A percentile compares a stretch with the other conserved stretches of the same genome.
These are phyloP conservation scores for Remersonia thermophila DNA, from an alignment of 2,329 filamentous ascomycete species.

Conservation along the genomic window DNA sequence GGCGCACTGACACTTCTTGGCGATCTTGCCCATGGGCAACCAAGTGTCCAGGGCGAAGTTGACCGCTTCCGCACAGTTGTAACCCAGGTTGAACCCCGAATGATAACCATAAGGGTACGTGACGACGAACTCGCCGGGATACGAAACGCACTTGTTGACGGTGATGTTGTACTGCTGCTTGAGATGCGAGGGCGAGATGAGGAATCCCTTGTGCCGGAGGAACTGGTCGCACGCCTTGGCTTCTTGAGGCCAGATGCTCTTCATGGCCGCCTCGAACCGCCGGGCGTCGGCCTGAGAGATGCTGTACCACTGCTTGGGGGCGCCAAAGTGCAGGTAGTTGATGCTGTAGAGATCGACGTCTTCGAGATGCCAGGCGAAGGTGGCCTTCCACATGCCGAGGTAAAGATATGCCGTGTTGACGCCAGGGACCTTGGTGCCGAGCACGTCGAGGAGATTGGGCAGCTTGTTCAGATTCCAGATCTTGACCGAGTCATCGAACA, in stretches of 20 bases:
- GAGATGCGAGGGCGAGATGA: constrained; percentile 83
- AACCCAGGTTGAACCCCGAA: constrained; percentile 93
- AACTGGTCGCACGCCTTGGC: constrained; percentile 95
- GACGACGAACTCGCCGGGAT: constrained; percentile 95
- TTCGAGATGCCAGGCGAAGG: constrained; percentile 97
- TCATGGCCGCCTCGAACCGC: constrained; percentile 90
- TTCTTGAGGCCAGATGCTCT: constrained; percentile 84
- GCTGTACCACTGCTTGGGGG: constrained; percentile 98
- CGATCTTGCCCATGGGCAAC: constrained; percentile 88
- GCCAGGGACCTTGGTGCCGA: constrained; percentile 90
- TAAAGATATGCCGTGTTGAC: constrained; percentile 98
- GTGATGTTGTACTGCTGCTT: constrained; percentile 85
- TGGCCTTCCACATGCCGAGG: constrained; percentile 98
- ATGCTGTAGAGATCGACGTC: constrained; percentile 99
- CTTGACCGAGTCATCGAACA: constrained; percentile 77
- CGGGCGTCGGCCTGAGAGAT: constrained; percentile 92
- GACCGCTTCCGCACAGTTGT: constrained; percentile 97
- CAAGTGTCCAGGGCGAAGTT: constrained; percentile 95
- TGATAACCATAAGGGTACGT: constrained; percentile 98
- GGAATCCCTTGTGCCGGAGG: constrained; percentile 89
- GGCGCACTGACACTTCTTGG: constrained; percentile 93
- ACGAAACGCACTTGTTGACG: constrained; percentile 89
- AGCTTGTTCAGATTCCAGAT: constrained; percentile 92
- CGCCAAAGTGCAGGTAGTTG: constrained; percentile 98
- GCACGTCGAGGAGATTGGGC: constrained; percentile 81